phyloP scores from a whole-genome alignment of 2,329 filamentous ascomycete genomes.

The Sphaerulina vaccinii region DNA sequence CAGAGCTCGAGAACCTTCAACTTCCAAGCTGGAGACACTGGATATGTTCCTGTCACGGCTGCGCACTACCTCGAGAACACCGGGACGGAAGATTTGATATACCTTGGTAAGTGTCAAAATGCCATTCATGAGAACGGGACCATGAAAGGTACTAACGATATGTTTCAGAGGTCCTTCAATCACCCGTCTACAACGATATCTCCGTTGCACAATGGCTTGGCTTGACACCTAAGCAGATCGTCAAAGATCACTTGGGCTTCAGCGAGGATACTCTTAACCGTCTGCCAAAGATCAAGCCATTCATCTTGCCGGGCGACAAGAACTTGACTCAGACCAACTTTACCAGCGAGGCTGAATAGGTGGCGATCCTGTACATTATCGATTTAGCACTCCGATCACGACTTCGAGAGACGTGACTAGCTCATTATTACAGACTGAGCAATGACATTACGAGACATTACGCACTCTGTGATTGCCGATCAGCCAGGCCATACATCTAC shows the following conservation, averaged over 20 bases:
- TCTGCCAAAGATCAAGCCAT: conserved; percentile 42
- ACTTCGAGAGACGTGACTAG: no score
- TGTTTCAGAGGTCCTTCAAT: conserved; percentile 58
- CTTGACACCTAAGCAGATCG: conserved; percentile 45
- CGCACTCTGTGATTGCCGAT: no score
- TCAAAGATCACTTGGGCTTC: conserved; percentile 38
- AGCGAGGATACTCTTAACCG: conserved; percentile 34
- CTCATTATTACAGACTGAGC: no score
- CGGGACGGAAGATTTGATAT: conserved; percentile 56
- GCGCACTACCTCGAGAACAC: conserved; percentile 64
- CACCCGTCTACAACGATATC: conserved; percentile 53
- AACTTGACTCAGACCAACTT: conserved; percentile 42
- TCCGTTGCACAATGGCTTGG: conserved; percentile 60
- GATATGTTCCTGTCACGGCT: conserved; percentile 56
- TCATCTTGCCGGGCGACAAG: conserved; percentile 41
- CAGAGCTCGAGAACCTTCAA: conserved; percentile 56
- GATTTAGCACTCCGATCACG: no score
- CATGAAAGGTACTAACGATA: no score
- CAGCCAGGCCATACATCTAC: no score
- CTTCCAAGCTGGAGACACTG: conserved; percentile 60
- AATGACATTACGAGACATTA: no score
- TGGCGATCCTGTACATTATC: background rate
- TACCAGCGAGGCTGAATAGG: conserved; percentile 29
- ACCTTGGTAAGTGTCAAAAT: conserved; percentile 48
- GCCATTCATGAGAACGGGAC: no score